These are phyloP conservation scores for Haplosporangium sp. DNA, from an alignment of 371 early-diverging fungal genomes.

Conservation along the genomic window DNA sequence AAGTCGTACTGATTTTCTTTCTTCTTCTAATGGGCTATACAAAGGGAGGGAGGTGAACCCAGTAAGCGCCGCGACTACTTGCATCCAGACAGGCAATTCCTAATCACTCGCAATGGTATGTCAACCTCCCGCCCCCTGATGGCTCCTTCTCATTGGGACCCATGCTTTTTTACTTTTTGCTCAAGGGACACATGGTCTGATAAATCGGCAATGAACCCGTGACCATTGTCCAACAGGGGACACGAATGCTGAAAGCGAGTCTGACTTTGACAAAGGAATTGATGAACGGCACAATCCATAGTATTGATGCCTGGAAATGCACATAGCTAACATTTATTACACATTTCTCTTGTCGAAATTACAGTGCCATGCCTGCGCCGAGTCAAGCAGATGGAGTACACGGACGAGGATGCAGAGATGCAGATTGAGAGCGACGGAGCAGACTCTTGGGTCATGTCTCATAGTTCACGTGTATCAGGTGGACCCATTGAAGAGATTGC, in stretches of 20 bases:
- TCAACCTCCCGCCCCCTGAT: not conserved
- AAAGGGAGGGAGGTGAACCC: conserved; percentile 85
- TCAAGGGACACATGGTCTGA: conserved; percentile 3
- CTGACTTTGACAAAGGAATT: no score
- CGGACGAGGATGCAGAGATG: conserved; percentile 70
- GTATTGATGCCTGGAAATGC: not conserved
- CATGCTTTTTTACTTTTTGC: conserved; percentile 14
- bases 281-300: no score
- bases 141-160: conserved; percentile 4
- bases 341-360: conserved; percentile 6
- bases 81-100: conserved; percentile 93
- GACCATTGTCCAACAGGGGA: conserved; percentile 31
- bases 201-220: conserved; percentile 28
- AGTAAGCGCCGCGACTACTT: conserved; percentile 91
- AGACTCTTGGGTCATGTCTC: conserved; percentile 90
- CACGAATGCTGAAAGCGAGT: conserved; percentile 27
- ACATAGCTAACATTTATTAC: not conserved
- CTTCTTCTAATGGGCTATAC: conserved; percentile 1
- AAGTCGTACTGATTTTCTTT: conserved; percentile 2
- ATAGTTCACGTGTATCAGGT: conserved; percentile 59
- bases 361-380: conserved; percentile 91
- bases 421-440: conserved; percentile 69
- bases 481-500: conserved; percentile 77
- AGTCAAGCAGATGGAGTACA: conserved; percentile 88
- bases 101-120: conserved; percentile 92